Base-by-base conservation (phyloP, 1,139 yeast genomes). In the Wickerhamomyces sp. region DNA sequence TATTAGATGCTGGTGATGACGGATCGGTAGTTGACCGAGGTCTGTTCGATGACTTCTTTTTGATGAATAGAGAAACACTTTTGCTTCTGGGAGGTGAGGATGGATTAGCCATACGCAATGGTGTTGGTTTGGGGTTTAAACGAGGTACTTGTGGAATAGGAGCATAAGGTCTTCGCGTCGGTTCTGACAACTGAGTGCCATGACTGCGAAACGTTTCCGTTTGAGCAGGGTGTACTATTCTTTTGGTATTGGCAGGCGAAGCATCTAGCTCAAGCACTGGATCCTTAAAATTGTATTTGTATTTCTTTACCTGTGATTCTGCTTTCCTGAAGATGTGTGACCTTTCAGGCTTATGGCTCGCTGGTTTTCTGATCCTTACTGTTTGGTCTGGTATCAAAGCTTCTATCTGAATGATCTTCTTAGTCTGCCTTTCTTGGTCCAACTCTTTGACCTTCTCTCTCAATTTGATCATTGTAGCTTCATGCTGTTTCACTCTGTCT, bases 401-500 rank as follows among this genome's bases (percentile, higher is more conserved):
- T 24, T 59, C 61, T 1, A 63, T 47, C 9, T 52, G 52, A 0
- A 61, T 50, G 2, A 75, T 67, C 41, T 72, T 66, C 36, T 72
- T 75, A 33, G 61, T 63, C 13, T 67, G 62, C 44, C 73, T 72
- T 36, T 72, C 66, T 33, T 57, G 46, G 40, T 66, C 58, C 15
- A 72, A 49, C 39, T 58, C 58, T 39, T 65, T 64, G 41, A 70
- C 70, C 44, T 70, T 61, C 30, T 58, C 52, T 40, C 80, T 59
- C 29, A 75, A 56, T 36, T 75, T 58, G 36, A 64, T 68, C 2
- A 78, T 68, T 13, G 77, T 71, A 42, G 69, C 65, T 35, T 69
- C 69, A 36, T 75, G 61, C 46, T 73, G 72, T 35, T 53, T 51
- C 17, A 66, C 65, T 23, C 70, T 59, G 33, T 76, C 81, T 18